Evolutionary conservation across 2,329 filamentous ascomycete genomes (phyloP).

Genomic region (Xylariomycetidae sp.): DNA sequence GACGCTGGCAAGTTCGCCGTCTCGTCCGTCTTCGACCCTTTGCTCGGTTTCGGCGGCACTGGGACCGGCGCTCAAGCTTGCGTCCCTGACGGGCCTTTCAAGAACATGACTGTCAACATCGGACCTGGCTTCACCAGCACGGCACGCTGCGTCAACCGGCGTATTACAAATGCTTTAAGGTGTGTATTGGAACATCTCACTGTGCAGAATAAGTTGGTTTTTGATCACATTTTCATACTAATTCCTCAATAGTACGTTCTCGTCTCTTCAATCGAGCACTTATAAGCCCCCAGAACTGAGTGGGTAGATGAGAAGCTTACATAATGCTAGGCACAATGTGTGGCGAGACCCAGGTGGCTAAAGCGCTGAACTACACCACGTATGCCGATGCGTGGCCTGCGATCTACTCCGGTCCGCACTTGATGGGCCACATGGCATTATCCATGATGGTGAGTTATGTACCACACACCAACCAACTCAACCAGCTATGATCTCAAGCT

Average conservation of each 20-base stretch:
- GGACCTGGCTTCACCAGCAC: not conserved
- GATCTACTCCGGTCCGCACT: not conserved
- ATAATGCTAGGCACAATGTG: not conserved
- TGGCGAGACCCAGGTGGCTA: not conserved
- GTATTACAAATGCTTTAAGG: not conserved
- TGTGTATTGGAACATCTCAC: no score
- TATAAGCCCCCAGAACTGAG: no score
- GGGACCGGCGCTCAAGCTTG: not conserved
- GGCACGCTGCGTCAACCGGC: constrained; percentile 1
- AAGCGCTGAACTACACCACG: not conserved
- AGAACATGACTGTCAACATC: constrained; percentile 1
- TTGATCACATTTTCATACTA: no score
- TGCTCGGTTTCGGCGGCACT: not conserved
- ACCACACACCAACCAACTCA: not conserved
- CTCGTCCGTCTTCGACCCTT: not conserved
- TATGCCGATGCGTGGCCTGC: not conserved
- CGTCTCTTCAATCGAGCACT: no score
- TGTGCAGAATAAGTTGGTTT: no score
- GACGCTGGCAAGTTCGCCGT: constrained; percentile 2
- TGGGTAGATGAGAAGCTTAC: no score
- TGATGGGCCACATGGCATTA: not conserved
- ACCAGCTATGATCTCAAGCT: no score
- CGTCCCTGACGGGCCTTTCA: not conserved
- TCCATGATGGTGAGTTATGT: not conserved
- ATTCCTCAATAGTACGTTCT: no score